Evolutionary conservation across 306 rosid genomes (phyloP).

Genomic region (Trifolium fragiferum): DNA sequence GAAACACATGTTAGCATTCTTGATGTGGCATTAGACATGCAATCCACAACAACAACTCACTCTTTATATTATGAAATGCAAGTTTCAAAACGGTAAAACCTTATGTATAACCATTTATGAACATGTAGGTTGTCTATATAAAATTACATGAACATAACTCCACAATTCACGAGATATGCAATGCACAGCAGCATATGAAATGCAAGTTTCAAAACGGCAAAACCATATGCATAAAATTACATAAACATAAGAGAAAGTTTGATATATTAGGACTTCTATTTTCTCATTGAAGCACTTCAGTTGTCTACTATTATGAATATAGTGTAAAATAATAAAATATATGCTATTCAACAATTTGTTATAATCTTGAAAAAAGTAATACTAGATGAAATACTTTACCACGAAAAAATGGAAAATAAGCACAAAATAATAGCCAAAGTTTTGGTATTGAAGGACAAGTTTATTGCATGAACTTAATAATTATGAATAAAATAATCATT

Average conservation of each 20-base stretch:
- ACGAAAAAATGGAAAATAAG: conserved; percentile 6
- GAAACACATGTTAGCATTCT: conserved; percentile 6
- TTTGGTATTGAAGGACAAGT: conserved; percentile 12
- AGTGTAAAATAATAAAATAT: neutral
- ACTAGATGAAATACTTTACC: conserved; percentile 10
- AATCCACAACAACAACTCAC: neutral
- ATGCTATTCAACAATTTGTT: conserved; percentile 6
- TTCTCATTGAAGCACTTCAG: conserved; percentile 2
- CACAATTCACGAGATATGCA: conserved; percentile 22
- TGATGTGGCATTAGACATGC: neutral
- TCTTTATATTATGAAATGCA: conserved; percentile 2
- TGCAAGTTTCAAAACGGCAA: neutral
- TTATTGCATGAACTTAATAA: conserved; percentile 18
- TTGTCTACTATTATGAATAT: neutral
- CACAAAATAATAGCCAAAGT: conserved; percentile 10
- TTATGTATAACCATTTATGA: conserved; percentile 5
- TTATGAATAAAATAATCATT: neutral
- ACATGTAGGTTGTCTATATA: neutral
- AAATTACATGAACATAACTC: neutral
- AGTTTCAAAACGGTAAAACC: neutral
- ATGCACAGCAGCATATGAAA: conserved; percentile 6
- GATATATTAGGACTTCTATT: neutral
- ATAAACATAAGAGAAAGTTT: conserved; percentile 12
- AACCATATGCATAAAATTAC: neutral
- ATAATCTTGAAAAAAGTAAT: neutral